These are phyloP conservation scores for Pyrenophora graminea DNA, from an alignment of 2,329 filamentous ascomycete species.

Conservation along the genomic window DNA sequence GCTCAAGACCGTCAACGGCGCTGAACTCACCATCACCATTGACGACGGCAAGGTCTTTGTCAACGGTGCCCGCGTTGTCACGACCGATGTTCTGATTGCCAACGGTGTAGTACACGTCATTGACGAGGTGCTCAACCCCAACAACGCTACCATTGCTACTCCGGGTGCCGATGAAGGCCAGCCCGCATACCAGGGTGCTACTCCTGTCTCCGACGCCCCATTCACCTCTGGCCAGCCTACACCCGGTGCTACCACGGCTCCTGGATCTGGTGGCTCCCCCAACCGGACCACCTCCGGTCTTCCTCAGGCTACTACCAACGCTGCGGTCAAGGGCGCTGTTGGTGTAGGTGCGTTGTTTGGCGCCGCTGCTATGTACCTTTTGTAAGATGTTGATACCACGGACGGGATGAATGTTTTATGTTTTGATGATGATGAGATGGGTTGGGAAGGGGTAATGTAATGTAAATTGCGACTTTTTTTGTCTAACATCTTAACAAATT, in stretches of 20 bases:
- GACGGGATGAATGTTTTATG: too few relatives aligned
- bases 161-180: constrained; percentile 52
- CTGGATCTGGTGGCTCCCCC: constrained; percentile 27
- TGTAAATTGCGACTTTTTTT: background rate
- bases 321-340: constrained; percentile 47
- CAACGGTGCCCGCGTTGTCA: constrained; percentile 50
- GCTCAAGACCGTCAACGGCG: constrained; percentile 46
- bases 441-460: constrained; percentile 5
- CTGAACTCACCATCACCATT: constrained; percentile 48
- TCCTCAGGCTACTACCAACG: constrained; percentile 14
- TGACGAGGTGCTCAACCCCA: constrained; percentile 62
- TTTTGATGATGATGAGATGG: background rate
- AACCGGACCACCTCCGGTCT: constrained; percentile 1
- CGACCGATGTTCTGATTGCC: constrained; percentile 49
- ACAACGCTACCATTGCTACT: constrained; percentile 53
- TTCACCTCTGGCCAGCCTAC: constrained; percentile 61
- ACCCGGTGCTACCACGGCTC: constrained; percentile 47
- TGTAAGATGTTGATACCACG: constrained; percentile 11
- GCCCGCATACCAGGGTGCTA: constrained; percentile 59
- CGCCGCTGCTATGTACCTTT: constrained; percentile 45
- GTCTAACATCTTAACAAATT: too few relatives aligned
- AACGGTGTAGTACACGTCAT: constrained; percentile 57
- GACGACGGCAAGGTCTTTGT: constrained; percentile 46
- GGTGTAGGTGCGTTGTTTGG: constrained; percentile 56
- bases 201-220: constrained; percentile 53